phyloP scores from a whole-genome alignment of 371 early-diverging fungal genomes.

The Conidiobolus coronatus region DNA sequence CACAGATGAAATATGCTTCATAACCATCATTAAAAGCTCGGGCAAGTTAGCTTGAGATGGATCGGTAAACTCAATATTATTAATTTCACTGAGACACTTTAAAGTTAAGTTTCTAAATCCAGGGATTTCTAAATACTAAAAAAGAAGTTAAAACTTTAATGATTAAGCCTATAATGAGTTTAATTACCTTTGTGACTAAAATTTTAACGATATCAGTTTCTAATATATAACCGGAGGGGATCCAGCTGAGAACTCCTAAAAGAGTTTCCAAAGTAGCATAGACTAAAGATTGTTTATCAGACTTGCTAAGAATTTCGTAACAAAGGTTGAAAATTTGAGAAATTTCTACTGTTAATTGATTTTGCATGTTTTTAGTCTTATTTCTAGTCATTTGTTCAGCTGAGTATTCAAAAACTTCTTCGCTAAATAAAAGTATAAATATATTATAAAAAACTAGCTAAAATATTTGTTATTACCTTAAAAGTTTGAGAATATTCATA shows the following conservation, averaged over 20 bases:
- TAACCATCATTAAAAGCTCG: conserved; percentile 49
- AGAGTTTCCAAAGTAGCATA: conserved; percentile 83
- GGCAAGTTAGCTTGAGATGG: conserved; percentile 67
- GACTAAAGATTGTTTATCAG: conserved; percentile 67
- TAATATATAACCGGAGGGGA: conserved; percentile 92
- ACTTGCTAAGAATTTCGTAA: conserved; percentile 82
- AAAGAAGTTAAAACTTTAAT: conserved; percentile 30
- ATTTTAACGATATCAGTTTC: conserved; percentile 80
- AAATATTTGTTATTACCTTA: conserved; percentile 30
- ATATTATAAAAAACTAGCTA: background rate
- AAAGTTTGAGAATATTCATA: conserved; percentile 90
- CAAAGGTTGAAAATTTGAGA: conserved; percentile 90
- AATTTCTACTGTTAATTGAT: conserved; percentile 90
- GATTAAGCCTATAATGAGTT: background rate
- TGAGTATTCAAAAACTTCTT: conserved; percentile 96
- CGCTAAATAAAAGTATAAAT: conserved; percentile 24
- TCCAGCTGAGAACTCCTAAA: conserved; percentile 86
- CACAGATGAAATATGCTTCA: conserved; percentile 22
- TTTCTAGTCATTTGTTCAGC: conserved; percentile 94
- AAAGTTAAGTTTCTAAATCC: conserved; percentile 80
- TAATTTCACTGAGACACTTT: conserved; percentile 89
- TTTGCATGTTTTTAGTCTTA: conserved; percentile 75
- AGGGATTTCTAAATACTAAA: conserved; percentile 19
- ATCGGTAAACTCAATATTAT: conserved; percentile 42
- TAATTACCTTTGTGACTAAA: conserved; percentile 47